phyloP scores from a whole-genome alignment of 139 green algal species.

The Ulvella scutata region DNA sequence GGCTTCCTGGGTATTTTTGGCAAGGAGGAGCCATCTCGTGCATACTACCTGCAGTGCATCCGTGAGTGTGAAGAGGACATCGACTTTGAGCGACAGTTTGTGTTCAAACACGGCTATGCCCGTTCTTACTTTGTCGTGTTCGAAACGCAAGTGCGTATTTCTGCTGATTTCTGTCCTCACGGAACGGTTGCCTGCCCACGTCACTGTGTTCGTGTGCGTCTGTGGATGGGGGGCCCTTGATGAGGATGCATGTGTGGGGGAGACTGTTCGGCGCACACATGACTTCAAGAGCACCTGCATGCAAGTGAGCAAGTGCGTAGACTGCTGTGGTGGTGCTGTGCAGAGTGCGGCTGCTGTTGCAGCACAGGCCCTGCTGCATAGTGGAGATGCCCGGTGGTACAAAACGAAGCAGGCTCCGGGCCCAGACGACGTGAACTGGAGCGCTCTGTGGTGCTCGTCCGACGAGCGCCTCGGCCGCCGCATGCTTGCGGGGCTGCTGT shows the following conservation, averaged over 20 bases:
- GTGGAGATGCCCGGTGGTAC: constrained; percentile 27
- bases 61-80: background rate
- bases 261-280: too few relatives aligned
- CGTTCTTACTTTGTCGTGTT: background rate
- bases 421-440: constrained; percentile 51
- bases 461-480: background rate
- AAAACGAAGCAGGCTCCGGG: constrained; percentile 32
- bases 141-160: background rate
- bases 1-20: background rate
- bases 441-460: constrained; percentile 13
- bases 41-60: background rate
- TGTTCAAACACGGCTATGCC: background rate
- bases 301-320: background rate
- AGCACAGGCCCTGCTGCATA: constrained; percentile 23
- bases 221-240: too few relatives aligned
- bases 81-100: background rate
- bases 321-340: background rate
- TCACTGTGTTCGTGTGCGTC: too few relatives aligned
- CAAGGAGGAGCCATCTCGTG: background rate
- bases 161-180: too few relatives aligned
- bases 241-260: too few relatives aligned
- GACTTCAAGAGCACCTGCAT: too few relatives aligned
- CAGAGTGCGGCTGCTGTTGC: constrained; percentile 9
- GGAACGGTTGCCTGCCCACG: too few relatives aligned
- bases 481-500: background rate